Evolutionary conservation across 208 protist genomes (phyloP), one percentile per base, ranked within the genome.

Genomic region (Phytomonas francai): DNA sequence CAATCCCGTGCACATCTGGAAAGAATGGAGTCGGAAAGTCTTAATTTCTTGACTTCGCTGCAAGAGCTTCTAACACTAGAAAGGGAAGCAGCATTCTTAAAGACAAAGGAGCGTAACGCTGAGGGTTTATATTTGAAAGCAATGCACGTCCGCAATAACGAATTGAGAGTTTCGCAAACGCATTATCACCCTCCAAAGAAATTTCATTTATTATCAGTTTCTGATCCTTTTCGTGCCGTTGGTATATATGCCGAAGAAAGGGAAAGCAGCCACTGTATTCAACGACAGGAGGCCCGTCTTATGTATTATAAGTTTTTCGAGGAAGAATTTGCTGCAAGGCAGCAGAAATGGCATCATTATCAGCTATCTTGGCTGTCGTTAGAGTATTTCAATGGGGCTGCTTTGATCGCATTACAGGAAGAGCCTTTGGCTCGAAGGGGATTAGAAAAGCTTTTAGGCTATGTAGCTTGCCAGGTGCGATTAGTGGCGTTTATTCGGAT

Each of bases 401-500:
- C 49, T 65, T 22, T 67, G 33, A 9, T 34, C 63, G 29, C 29
- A 0, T 31, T 36, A 28, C 39, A 36, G 3, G 73, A 85, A 34
- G 80, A 83, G 57, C 59, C 57, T 3, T 6, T 11, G 0, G 74
- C 31, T 19, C 63, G 83, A n/a, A 33, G 8, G 0, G 14, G 8
- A 12, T 51, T 89, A 7, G 28, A 56, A 25, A 39, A 39, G 16
- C 61, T 74, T 19, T 62, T 54, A 27, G 5, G 25, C 12, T 80
- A 76, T 29, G 85, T 77, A 0, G 45, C 59, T 19, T 89, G 78
- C 22, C 77, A 80, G 29, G 49, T 56, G 14, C 79, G 81, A 19
- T 71, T 93, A 66, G 61, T 14, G 0, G 80, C 77, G 4, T 8
- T 87, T 12, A 22, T 93, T 36, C 69, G 61, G 31, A 72, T 93